These are phyloP conservation scores for Penicillium sp. DNA, from an alignment of 2,329 filamentous ascomycete genomes.

Conservation along the genomic window DNA sequence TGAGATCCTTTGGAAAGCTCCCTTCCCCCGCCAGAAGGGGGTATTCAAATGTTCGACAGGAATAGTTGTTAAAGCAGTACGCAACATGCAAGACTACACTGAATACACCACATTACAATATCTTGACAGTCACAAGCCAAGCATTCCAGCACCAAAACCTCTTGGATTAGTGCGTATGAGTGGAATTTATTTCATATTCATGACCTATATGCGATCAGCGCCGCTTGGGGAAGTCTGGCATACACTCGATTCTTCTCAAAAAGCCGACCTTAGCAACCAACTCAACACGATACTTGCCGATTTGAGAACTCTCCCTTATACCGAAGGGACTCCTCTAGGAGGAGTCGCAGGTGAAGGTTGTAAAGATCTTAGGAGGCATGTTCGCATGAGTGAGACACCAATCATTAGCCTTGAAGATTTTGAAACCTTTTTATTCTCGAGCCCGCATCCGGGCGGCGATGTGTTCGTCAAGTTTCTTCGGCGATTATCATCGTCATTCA, in stretches of 20 bases:
- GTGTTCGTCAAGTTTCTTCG: slow-evolving; percentile 17
- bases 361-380: slow-evolving; percentile 23
- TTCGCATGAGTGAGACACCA: slow-evolving; percentile 14
- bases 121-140: slow-evolving; percentile 16
- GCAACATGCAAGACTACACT: slow-evolving; percentile 18
- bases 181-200: slow-evolving; percentile 19
- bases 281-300: slow-evolving; percentile 16
- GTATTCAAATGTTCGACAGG: slow-evolving; percentile 16
- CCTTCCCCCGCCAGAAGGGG: slow-evolving; percentile 19
- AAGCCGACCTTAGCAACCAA: slow-evolving; percentile 16
- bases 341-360: slow-evolving; percentile 24
- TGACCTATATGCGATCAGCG: slow-evolving; percentile 12
- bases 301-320: slow-evolving; percentile 17
- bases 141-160: slow-evolving; percentile 18
- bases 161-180: slow-evolving; percentile 18
- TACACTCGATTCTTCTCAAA: slow-evolving; percentile 14
- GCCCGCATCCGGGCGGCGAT: slow-evolving; percentile 9
- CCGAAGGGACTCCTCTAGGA: slow-evolving; percentile 14
- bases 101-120: slow-evolving; percentile 27
- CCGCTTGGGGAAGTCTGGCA: slow-evolving; percentile 17
- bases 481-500: slow-evolving; percentile 5
- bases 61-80: slow-evolving; percentile 22
- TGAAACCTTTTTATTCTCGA: slow-evolving; percentile 19
- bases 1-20: slow-evolving; percentile 20
- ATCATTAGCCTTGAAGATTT: slow-evolving; percentile 17